Base-by-base conservation (phyloP, 768 basidiomycete genomes). In the Boletellus ananiceps region DNA sequence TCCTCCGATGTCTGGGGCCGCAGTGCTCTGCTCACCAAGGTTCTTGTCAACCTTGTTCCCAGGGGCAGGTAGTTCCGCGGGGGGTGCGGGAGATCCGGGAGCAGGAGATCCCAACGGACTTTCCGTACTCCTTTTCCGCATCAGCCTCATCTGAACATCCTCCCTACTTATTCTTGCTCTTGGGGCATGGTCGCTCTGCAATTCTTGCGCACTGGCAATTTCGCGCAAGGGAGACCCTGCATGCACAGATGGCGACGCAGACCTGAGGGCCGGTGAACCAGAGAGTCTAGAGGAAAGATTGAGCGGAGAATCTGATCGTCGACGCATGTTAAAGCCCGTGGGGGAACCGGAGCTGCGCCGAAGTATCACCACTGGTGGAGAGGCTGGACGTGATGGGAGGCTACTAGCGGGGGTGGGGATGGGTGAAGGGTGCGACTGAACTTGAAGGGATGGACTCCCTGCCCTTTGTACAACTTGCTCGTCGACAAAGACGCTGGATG, bases 101-200 rank as follows among this genome's bases (percentile, higher is more conserved):
- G 41, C 45, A 36, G 56, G 57, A 2, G 55, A 67, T 5, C 58
- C 51, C 51, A 70, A 49, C 7, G 74, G 68, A 53, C 78, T 78
- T 40, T 78, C 72, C 38, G 65, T 59, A 37, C 76, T 78, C 49
- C 71, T 65, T 55, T 73, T 71, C 42, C 68, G 70, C 60, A 75
- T 56, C 44, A 82, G 59, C 32, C 78, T 71, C 45, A 74, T 67
- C 50, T 78, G 74, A 16, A 84, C 73, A 41, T 78, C 77, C 46
- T 80, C 80, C 25, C 74, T 73, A 45, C 69, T 81, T 49, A 83
- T 80, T 38, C 79, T 71, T 21, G 69, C 70, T 44, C 71, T 72
- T 3, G 55, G 63, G 57, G 31, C 52, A 57, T 57, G 57, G 4
- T 44, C 56, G 21, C 40, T 38, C 27, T 57, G 54, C 16, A 57